Evolutionary conservation across 1,284 basidiomycete species (phyloP).

Genomic region (Bondarzewia mesenterica): DNA sequence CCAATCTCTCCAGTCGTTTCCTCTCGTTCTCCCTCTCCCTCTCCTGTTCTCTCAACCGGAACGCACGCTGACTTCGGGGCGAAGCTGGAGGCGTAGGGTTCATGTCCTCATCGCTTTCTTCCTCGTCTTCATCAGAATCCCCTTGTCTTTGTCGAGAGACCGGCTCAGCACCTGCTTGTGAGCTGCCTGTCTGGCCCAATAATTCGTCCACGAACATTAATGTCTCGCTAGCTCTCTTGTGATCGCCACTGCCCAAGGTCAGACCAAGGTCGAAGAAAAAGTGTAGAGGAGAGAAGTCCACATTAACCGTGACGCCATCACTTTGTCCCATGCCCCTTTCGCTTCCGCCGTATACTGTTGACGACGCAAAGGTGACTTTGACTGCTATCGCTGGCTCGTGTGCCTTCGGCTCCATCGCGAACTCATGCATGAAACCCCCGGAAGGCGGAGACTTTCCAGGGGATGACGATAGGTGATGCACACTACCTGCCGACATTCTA

Average conservation of each 20-base stretch:
- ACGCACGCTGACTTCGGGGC: conserved; percentile 17
- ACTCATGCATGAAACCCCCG: neutral
- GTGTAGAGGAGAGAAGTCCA: conserved; percentile 55
- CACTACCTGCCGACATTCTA: neutral
- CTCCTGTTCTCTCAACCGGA: conserved; percentile 14
- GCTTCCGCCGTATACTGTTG: neutral
- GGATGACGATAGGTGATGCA: neutral
- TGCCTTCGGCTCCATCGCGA: neutral
- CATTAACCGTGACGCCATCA: conserved; percentile 18
- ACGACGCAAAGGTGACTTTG: conserved; percentile 1
- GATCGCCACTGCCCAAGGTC: conserved; percentile 29
- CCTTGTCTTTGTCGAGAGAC: neutral
- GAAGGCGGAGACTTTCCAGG: neutral
- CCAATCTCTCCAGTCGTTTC: conserved; percentile 37
- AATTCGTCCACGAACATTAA: conserved; percentile 34
- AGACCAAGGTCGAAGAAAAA: conserved; percentile 65
- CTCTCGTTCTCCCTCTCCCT: conserved; percentile 31
- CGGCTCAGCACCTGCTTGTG: neutral
- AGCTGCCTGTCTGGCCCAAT: neutral
- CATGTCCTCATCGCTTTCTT: conserved; percentile 16
- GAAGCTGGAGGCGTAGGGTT: conserved; percentile 31
- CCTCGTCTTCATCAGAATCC: neutral
- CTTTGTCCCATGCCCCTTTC: neutral
- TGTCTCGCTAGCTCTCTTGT: conserved; percentile 23
- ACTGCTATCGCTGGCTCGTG: conserved; percentile 5